A percentile compares a stretch with the other conserved stretches of the same genome.
phyloP scores from a whole-genome alignment of 2,329 filamentous ascomycete genomes.

The Periconia digitata region DNA sequence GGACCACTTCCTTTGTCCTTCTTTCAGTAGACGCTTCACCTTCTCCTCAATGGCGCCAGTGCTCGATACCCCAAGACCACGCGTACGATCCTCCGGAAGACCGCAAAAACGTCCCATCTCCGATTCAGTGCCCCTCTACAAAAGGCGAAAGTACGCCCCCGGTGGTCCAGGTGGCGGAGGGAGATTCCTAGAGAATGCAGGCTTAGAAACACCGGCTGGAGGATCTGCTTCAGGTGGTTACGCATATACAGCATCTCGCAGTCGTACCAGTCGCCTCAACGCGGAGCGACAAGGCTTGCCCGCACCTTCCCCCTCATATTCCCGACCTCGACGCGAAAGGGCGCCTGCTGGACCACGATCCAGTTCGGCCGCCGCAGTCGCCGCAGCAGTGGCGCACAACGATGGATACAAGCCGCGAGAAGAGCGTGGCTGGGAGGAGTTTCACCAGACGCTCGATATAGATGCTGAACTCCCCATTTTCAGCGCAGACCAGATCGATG shows the following conservation, averaged over 20 bases:
- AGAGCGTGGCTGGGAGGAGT: constrained; percentile 96
- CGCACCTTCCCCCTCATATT: constrained; percentile 50
- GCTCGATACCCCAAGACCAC: constrained; percentile 39
- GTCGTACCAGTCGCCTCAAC: constrained; percentile 56
- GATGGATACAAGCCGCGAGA: constrained; percentile 98
- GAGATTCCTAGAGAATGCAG: constrained; percentile 75
- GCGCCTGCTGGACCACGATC: constrained; percentile 65
- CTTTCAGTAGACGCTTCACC: constrained; percentile 26
- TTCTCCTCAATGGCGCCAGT: constrained; percentile 31
- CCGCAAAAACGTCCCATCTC: constrained; percentile 36
- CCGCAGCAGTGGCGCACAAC: constrained; percentile 82
- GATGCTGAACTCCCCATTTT: constrained; percentile 78
- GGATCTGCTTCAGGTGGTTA: constrained; percentile 53
- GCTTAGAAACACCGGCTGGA: constrained; percentile 60
- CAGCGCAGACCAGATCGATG: constrained; percentile 82
- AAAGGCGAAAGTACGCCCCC: constrained; percentile 69
- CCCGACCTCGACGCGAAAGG: constrained; percentile 41
- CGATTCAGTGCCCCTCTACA: constrained; percentile 47
- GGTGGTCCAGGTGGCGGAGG: constrained; percentile 85
- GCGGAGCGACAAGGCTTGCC: constrained; percentile 44
- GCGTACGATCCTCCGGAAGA: constrained; percentile 37
- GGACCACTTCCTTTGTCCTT: constrained; percentile 19
- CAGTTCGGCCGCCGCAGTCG: constrained; percentile 84
- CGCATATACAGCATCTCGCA: constrained; percentile 56
- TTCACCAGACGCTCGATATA: constrained; percentile 92